Percentiles rank a stretch among this genome's conserved stretches.
phyloP scores from a whole-genome alignment of 2,329 filamentous ascomycete species.

The Talaromyces sp. region DNA sequence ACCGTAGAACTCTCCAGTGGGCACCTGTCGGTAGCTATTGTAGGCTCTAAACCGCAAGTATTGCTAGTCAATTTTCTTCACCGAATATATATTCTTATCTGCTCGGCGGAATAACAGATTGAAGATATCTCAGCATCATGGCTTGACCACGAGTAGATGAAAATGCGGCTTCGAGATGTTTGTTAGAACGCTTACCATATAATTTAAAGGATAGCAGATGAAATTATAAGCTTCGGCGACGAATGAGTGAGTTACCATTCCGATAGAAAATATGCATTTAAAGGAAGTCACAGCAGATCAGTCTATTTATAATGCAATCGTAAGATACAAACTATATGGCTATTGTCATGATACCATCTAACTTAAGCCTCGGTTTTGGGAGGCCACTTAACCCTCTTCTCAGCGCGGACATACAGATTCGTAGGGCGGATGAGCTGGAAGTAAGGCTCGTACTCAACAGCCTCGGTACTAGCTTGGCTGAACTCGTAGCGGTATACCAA shows the following conservation, averaged over 20 bases:
- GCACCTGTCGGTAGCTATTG: neutral
- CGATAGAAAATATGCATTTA: neutral
- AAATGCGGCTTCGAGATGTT: too few species aligned
- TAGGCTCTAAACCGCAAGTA: neutral
- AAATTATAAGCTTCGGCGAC: neutral
- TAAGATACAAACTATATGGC: neutral
- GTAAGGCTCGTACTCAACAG: slow-evolving; percentile 58
- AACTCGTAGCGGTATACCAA: slow-evolving; percentile 60
- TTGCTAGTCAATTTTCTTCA: neutral
- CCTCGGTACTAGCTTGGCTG: slow-evolving; percentile 47
- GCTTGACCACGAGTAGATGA: too few species aligned
- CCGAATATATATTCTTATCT: neutral
- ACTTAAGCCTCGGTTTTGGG: neutral
- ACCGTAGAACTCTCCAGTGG: too few species aligned
- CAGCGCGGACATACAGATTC: slow-evolving; percentile 53
- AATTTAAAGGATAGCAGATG: too few species aligned
- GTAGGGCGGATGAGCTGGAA: slow-evolving; percentile 58
- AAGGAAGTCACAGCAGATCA: neutral
- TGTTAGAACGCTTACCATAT: too few species aligned
- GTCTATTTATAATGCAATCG: neutral
- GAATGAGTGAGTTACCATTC: neutral
- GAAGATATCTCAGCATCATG: too few species aligned
- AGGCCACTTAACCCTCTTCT: slow-evolving; percentile 52
- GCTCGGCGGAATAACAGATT: neutral
- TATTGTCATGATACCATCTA: neutral